Percentiles rank a stretch among this genome's conserved stretches.
These are phyloP conservation scores for Cicer pinnatifidum DNA, from an alignment of 306 rosid species.

Conservation along the genomic window DNA sequence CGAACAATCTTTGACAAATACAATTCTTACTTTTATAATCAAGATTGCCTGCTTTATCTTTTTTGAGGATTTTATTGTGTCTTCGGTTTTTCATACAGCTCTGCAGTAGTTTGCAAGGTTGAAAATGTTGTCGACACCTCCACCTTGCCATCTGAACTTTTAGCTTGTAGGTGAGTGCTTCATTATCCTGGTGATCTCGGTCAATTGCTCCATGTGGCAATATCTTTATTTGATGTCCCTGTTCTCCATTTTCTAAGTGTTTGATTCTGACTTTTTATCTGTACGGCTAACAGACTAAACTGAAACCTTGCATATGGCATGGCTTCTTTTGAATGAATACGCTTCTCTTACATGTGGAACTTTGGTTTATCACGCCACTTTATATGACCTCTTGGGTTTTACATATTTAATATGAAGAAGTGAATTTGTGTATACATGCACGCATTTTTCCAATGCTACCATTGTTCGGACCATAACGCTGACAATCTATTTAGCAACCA, in stretches of 20 bases:
- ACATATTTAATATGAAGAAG: conserved; percentile 6
- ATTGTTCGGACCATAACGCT: neutral
- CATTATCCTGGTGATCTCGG: neutral
- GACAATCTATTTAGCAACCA: conserved; percentile 21
- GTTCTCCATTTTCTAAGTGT: neutral
- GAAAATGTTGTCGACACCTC: conserved; percentile 69
- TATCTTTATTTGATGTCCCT: conserved; percentile 2
- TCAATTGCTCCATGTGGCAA: neutral
- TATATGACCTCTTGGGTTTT: neutral
- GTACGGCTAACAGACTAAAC: neutral
- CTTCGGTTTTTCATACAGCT: conserved; percentile 59
- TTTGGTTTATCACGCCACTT: conserved; percentile 6
- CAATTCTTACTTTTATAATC: conserved; percentile 21
- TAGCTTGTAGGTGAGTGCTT: conserved; percentile 74
- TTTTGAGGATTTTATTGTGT: conserved; percentile 16
- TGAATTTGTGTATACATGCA: neutral
- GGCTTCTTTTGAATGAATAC: neutral
- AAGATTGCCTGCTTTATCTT: neutral
- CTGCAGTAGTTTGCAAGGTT: conserved; percentile 73
- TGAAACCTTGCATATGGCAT: neutral
- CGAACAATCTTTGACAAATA: neutral
- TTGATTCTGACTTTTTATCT: conserved; percentile 4
- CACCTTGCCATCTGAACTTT: conserved; percentile 66
- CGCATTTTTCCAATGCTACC: neutral
- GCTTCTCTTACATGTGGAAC: neutral